phyloP scores from a whole-genome alignment of 139 green algal genomes.

The Ettlia oleoabundans region DNA sequence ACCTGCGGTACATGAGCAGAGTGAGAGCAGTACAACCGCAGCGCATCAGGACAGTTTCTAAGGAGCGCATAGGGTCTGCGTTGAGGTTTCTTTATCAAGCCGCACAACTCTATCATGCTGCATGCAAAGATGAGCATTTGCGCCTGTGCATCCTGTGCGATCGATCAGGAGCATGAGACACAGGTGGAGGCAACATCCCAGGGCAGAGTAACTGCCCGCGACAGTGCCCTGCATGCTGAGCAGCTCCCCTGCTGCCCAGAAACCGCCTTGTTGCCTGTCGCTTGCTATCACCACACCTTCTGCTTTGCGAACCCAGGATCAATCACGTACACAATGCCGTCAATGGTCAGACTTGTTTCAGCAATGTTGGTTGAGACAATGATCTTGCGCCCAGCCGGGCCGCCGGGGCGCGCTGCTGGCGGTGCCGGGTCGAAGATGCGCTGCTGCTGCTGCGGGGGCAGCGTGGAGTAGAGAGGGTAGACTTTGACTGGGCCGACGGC shows the following conservation, averaged over 20 bases:
- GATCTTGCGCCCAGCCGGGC: constrained; percentile 93
- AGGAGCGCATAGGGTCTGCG: too few relatives aligned
- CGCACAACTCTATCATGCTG: too few relatives aligned
- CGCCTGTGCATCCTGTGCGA: too few relatives aligned
- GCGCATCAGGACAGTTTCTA: too few relatives aligned
- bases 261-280: neutral
- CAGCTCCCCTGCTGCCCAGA: neutral
- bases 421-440: constrained; percentile 94
- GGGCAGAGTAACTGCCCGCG: too few relatives aligned
- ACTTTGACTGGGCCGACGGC: constrained; percentile 92
- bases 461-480: constrained; percentile 96
- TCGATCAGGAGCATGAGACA: too few relatives aligned
- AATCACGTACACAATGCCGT: constrained; percentile 99
- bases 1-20: constrained; percentile 13
- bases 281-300: constrained; percentile 75
- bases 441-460: constrained; percentile 97
- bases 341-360: constrained; percentile 99
- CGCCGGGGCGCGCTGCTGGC: constrained; percentile 58
- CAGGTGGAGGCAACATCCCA: too few relatives aligned
- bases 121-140: too few relatives aligned
- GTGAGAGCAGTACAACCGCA: too few relatives aligned
- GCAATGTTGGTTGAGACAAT: constrained; percentile 99
- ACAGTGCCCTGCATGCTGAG: neutral
- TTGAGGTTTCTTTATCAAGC: too few relatives aligned
- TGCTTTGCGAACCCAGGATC: constrained; percentile 98